phyloP scores from a whole-genome alignment of 2,329 filamentous ascomycete species.

The Cercospora zeae-maydis region DNA sequence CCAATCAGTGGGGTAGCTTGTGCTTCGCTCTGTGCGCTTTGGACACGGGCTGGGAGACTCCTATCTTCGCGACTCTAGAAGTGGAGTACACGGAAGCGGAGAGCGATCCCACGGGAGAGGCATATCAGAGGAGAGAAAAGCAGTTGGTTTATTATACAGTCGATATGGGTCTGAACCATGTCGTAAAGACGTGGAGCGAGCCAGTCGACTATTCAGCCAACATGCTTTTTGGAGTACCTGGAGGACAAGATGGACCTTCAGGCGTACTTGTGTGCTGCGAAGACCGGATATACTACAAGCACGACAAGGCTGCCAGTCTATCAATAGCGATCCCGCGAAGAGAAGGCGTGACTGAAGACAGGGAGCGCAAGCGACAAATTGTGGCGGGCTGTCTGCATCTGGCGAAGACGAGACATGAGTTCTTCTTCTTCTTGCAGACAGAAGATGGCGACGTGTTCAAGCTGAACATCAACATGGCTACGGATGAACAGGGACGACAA shows the following conservation, averaged over 20 bases:
- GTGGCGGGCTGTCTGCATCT: slow-evolving; percentile 96
- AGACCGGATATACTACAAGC: slow-evolving; percentile 93
- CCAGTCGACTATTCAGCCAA: slow-evolving; percentile 85
- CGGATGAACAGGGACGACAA: slow-evolving; percentile 71
- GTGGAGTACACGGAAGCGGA: slow-evolving; percentile 90
- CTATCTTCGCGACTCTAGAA: slow-evolving; percentile 91
- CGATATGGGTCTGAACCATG: slow-evolving; percentile 93
- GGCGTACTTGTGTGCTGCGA: slow-evolving; percentile 93
- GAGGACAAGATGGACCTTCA: slow-evolving; percentile 87
- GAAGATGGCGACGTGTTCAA: slow-evolving; percentile 99
- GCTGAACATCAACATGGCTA: slow-evolving; percentile 84
- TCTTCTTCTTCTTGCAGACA: slow-evolving; percentile 94
- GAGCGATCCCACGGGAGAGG: slow-evolving; percentile 81
- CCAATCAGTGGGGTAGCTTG: slow-evolving; percentile 86
- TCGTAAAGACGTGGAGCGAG: slow-evolving; percentile 94
- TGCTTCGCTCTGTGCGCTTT: slow-evolving; percentile 84
- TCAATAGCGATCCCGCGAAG: slow-evolving; percentile 84
- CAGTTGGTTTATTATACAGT: slow-evolving; percentile 95
- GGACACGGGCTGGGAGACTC: slow-evolving; percentile 95
- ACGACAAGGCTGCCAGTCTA: slow-evolving; percentile 88
- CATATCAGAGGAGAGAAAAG: slow-evolving; percentile 78
- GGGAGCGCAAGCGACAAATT: slow-evolving; percentile 81
- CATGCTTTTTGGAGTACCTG: slow-evolving; percentile 90
- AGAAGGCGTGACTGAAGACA: slow-evolving; percentile 84
- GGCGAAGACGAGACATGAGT: slow-evolving; percentile 72